Percentiles rank a stretch among this genome's conserved stretches.
Evolutionary conservation across 1,284 basidiomycete species (phyloP).

Genomic region (Grifola frondosa): DNA sequence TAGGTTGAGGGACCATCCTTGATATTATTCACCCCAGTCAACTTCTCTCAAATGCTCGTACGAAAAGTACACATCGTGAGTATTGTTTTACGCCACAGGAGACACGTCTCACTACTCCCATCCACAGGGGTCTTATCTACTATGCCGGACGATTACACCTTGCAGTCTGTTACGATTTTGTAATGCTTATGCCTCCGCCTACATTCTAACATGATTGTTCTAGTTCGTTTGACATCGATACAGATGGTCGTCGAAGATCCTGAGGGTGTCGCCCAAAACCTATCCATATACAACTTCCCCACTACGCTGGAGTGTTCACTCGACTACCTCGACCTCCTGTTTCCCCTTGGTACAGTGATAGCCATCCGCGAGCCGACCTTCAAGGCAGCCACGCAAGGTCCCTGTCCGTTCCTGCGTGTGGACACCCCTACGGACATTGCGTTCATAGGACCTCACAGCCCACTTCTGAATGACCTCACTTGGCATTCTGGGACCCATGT

Average conservation of each 20-base stretch:
- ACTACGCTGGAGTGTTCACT: slow-evolving; percentile 17
- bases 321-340: slow-evolving; percentile 27
- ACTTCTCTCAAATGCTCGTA: slow-evolving; percentile 12
- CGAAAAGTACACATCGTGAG: slow-evolving; percentile 9
- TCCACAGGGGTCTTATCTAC: slow-evolving; percentile 18
- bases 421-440: slow-evolving; percentile 33
- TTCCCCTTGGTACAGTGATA: slow-evolving; percentile 30
- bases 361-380: slow-evolving; percentile 34
- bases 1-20: neutral
- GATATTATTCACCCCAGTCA: slow-evolving; percentile 5
- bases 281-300: slow-evolving; percentile 33
- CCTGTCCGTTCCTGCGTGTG: slow-evolving; percentile 27
- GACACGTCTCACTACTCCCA: no score
- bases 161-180: slow-evolving; percentile 11
- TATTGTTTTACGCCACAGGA: neutral
- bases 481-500: slow-evolving; percentile 11
- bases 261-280: slow-evolving; percentile 20
- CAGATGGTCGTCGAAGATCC: slow-evolving; percentile 29
- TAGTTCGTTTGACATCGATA: slow-evolving; percentile 16
- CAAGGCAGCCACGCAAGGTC: slow-evolving; percentile 22
- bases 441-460: slow-evolving; percentile 16
- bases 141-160: slow-evolving; percentile 19
- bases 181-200: no score
- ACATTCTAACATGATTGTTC: no score
- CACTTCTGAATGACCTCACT: slow-evolving; percentile 5